Percentiles rank a stretch among this genome's conserved stretches.
phyloP scores from a whole-genome alignment of 106 monocot genomes.

The Platanthera zijinensis region DNA sequence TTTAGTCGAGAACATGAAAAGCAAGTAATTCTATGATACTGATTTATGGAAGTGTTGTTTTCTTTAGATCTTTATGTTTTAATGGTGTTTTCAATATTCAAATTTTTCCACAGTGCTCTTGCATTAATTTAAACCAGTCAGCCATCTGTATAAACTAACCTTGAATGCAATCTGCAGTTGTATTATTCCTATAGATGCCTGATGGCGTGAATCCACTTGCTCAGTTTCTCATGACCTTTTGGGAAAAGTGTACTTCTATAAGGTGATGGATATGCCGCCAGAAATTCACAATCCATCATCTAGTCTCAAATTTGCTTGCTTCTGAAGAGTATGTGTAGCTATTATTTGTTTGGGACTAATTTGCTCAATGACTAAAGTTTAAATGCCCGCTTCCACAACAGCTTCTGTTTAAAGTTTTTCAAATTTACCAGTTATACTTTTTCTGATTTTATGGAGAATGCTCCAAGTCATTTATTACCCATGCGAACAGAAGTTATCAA shows the following conservation, averaged over 20 bases:
- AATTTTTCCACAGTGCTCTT: not conserved
- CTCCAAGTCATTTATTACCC: constrained; percentile 5
- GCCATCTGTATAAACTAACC: not conserved
- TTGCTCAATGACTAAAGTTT: not conserved
- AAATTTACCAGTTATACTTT: not conserved
- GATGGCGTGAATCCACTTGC: not conserved
- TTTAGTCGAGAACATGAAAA: too few relatives aligned
- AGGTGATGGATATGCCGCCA: constrained; percentile 3
- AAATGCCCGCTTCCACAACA: not conserved
- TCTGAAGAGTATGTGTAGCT: not conserved
- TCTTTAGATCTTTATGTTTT: not conserved
- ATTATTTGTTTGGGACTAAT: not conserved
- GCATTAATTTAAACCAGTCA: not conserved
- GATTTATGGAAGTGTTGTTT: not conserved
- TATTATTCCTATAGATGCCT: not conserved
- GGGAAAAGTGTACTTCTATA: not conserved
- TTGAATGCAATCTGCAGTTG: not conserved
- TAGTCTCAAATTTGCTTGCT: constrained; percentile 1
- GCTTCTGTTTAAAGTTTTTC: not conserved
- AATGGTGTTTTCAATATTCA: not conserved
- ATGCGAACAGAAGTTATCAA: constrained; percentile 6
- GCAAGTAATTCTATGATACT: too few relatives aligned
- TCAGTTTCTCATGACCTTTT: not conserved
- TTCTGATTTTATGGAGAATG: constrained; percentile 1
- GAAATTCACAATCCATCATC: not conserved